phyloP scores from a whole-genome alignment of 495 filamentous ascomycete species.

The Amniculicola lignicola region DNA sequence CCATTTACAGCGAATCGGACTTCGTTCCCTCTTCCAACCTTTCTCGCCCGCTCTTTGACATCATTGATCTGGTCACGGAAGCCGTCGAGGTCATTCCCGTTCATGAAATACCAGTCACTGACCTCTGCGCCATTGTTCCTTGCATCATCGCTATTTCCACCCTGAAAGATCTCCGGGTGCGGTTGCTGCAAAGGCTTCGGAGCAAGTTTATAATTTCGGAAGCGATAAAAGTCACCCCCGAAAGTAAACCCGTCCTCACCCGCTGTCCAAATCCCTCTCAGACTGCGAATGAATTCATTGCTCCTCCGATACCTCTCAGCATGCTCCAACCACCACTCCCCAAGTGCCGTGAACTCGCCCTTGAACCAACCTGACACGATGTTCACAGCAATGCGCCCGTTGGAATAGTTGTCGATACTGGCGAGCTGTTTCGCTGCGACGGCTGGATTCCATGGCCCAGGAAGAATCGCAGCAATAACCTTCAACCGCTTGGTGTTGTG shows the following conservation, averaged over 20 bases:
- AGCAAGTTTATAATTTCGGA: constrained; percentile 48
- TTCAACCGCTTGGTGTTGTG: constrained; percentile 45
- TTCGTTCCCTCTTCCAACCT: constrained; percentile 40
- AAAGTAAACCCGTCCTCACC: neutral
- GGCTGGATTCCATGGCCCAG: constrained; percentile 51
- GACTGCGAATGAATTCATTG: neutral
- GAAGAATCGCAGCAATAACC: constrained; percentile 50
- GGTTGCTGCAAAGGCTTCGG: constrained; percentile 44
- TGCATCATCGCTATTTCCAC: neutral
- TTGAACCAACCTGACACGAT: constrained; percentile 53
- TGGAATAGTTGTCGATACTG: constrained; percentile 49
- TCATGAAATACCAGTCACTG: constrained; percentile 52
- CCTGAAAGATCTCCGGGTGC: constrained; percentile 50
- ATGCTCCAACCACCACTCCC: constrained; percentile 53
- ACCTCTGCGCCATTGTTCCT: neutral
- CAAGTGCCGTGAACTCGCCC: constrained; percentile 49
- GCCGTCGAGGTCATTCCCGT: constrained; percentile 50
- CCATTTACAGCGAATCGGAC: constrained; percentile 50
- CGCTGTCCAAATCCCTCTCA: neutral
- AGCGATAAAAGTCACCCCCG: constrained; percentile 37
- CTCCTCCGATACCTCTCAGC: constrained; percentile 45
- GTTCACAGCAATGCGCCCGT: constrained; percentile 49
- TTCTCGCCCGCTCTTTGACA: constrained; percentile 43
- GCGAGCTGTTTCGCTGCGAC: constrained; percentile 52
- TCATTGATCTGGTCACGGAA: constrained; percentile 49